Base-by-base conservation (phyloP, 169 alveolate species). In the Amoebophrya sp. region DNA sequence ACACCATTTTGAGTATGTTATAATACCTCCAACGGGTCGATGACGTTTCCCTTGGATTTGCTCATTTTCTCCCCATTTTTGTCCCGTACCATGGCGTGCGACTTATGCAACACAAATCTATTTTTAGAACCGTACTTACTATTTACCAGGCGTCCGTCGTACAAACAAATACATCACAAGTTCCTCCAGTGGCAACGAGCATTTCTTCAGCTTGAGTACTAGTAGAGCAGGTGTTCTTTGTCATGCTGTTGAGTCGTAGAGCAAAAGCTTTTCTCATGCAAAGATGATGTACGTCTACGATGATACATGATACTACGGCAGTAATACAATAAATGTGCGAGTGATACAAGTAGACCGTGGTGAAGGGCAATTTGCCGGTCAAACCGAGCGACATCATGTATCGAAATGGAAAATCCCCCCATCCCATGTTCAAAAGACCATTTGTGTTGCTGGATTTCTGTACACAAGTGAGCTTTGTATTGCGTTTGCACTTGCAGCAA, bases 11-110 rank as follows among this genome's bases (percentile, higher is more conserved):
- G n/a, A n/a, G n/a, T n/a, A n/a, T n/a, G n/a, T n/a, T n/a, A n/a
- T n/a, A n/a, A n/a, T n/a, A 96, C 97, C 95, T 99, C 99, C 53
- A 98, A 95, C 14, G 99, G 99, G 93, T 99, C 99, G 47, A 99
- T 98, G 38, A 99, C 99, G 95, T 99, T 99, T 66, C 99, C 99
- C 94, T 96, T 95, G 92, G 99, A 96, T 95, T 98, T 99, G 40
- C 99, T 95, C 99, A 98, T 98, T 94, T 98, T 98, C 92, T 98
- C 97, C 41, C 99, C 99, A 77, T 97, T 97, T 32, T 98, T 96
- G 93, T 98, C 99, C 92, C 99, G 98, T 12, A 99, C 98, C 98
- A 98, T 96, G n/a, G 99, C 99, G 66, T 47, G 66, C 29, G n/a
- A n/a, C n/a, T n/a, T n/a, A n/a, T n/a, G n/a, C n/a, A n/a, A n/a